Percentiles rank a stretch among this genome's conserved stretches.
Conservation (phyloP, 108 stramenopile genomes). For the Craspedostauros australis region DNA sequence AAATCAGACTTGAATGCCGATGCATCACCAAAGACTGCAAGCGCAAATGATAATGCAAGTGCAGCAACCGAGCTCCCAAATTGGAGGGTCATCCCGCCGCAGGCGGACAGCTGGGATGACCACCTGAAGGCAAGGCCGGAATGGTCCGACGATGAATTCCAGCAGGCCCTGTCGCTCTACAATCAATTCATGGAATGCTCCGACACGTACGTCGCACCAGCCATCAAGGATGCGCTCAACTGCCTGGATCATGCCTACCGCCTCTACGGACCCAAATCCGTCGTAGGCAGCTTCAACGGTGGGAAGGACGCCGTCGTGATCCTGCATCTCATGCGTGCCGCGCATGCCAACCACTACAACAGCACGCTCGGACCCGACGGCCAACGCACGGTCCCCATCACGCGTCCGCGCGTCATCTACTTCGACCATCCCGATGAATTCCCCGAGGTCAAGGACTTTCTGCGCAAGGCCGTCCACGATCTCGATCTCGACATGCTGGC, state of each 20-base stretch:
- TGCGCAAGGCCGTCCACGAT: constrained; percentile 52
- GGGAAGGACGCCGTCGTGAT: constrained; percentile 98
- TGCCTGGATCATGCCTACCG: constrained; percentile 71
- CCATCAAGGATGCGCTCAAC: constrained; percentile 54
- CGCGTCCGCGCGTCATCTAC: constrained; percentile 70
- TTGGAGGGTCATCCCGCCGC: constrained; percentile 21
- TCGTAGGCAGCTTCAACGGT: constrained; percentile 94
- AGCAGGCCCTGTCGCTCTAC: constrained; percentile 52
- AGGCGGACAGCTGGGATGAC: constrained; percentile 9
- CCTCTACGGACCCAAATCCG: constrained; percentile 67
- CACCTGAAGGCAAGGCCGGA: constrained; percentile 15
- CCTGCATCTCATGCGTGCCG: constrained; percentile 89
- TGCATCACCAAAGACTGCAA: too few species aligned
- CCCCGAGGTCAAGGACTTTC: constrained; percentile 51
- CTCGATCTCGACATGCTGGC: constrained; percentile 89
- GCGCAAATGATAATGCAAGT: too few species aligned
- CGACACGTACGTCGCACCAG: constrained; percentile 49
- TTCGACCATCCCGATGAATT: constrained; percentile 83
- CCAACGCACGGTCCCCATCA: constrained; percentile 6
- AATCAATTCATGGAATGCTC: constrained; percentile 44
- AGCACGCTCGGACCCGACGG: not conserved
- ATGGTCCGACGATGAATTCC: constrained; percentile 62
- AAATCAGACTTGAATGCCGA: too few species aligned
- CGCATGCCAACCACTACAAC: constrained; percentile 65
- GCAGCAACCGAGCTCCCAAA: too few species aligned